Evolutionary conservation across 192 early-diverging fungal species (phyloP).

Genomic region (Coemansia sp.): DNA sequence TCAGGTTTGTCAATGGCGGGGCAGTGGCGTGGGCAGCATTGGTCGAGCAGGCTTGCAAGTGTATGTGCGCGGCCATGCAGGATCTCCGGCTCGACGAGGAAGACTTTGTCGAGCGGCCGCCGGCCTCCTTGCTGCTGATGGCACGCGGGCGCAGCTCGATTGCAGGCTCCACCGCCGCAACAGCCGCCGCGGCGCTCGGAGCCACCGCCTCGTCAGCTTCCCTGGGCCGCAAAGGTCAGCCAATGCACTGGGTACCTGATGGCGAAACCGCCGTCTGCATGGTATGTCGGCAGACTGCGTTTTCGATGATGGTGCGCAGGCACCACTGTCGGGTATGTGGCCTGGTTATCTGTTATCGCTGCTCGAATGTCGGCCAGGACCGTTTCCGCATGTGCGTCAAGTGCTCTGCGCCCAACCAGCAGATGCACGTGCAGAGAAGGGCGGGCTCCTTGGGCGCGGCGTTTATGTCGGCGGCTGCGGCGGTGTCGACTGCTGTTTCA

Average conservation of each 20-base stretch:
- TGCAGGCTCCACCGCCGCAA: slow-evolving; percentile 14
- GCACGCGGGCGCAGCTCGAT: slow-evolving; percentile 46
- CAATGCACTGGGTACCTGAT: slow-evolving; percentile 51
- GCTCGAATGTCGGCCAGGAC: slow-evolving; percentile 24
- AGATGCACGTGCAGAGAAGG: neutral
- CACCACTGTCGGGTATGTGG: slow-evolving; percentile 53
- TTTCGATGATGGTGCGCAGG: slow-evolving; percentile 54
- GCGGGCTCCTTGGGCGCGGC: slow-evolving; percentile 3
- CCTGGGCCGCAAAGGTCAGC: slow-evolving; percentile 21
- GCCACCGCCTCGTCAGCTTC: slow-evolving; percentile 8
- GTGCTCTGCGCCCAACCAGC: slow-evolving; percentile 9
- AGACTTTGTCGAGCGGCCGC: slow-evolving; percentile 45
- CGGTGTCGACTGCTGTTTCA: neutral
- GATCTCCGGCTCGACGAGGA: slow-evolving; percentile 51
- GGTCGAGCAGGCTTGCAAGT: slow-evolving; percentile 18
- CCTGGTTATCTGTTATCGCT: slow-evolving; percentile 53
- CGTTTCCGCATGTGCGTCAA: slow-evolving; percentile 35
- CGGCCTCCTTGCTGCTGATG: slow-evolving; percentile 21
- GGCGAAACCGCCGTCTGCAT: slow-evolving; percentile 45
- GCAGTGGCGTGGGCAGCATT: slow-evolving; percentile 34
- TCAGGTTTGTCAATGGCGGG: slow-evolving; percentile 21
- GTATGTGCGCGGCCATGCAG: slow-evolving; percentile 25
- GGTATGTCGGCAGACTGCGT: slow-evolving; percentile 51
- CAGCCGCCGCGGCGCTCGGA: neutral
- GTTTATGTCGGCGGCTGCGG: neutral